A percentile compares a stretch with the other conserved stretches of the same genome.
phyloP scores from a whole-genome alignment of 148 eudicot genomes.

The Oxyria digyna region DNA sequence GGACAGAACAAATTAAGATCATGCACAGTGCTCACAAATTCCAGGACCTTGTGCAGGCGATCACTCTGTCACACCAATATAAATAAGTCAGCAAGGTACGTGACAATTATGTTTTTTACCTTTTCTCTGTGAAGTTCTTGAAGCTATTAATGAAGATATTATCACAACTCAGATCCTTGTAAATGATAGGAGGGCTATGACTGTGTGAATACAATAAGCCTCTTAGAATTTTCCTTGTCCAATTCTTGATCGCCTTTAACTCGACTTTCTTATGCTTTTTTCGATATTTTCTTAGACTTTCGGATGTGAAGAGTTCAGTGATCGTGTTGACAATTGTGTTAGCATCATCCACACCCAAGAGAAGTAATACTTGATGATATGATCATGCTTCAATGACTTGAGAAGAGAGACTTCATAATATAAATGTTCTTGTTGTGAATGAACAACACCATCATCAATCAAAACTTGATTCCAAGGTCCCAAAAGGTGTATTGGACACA shows the following conservation, averaged over 20 bases:
- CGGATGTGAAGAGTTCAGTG: constrained; percentile 15
- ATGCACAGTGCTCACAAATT: no score
- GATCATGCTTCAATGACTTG: constrained; percentile 20
- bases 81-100: no score
- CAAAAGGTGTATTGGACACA: no score
- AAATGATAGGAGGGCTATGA: constrained; percentile 22
- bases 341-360: constrained; percentile 16
- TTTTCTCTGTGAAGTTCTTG: no score
- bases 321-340: constrained; percentile 17
- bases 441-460: constrained; percentile 10
- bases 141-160: constrained; percentile 32
- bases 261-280: constrained; percentile 17
- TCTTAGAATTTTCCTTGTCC: constrained; percentile 22
- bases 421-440: constrained; percentile 1
- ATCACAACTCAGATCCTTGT: constrained; percentile 26
- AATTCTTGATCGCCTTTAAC: constrained; percentile 20
- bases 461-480: constrained; percentile 23
- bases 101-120: no score
- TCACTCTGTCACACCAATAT: no score
- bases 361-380: constrained; percentile 16
- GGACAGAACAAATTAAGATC: no score
- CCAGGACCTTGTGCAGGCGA: no score
- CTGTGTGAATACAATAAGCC: constrained; percentile 24
- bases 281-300: constrained; percentile 8
- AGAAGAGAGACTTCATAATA: constrained; percentile 15